Conservation (phyloP, 257 asterid genomes). For the Capsicum rhomboideum region DNA sequence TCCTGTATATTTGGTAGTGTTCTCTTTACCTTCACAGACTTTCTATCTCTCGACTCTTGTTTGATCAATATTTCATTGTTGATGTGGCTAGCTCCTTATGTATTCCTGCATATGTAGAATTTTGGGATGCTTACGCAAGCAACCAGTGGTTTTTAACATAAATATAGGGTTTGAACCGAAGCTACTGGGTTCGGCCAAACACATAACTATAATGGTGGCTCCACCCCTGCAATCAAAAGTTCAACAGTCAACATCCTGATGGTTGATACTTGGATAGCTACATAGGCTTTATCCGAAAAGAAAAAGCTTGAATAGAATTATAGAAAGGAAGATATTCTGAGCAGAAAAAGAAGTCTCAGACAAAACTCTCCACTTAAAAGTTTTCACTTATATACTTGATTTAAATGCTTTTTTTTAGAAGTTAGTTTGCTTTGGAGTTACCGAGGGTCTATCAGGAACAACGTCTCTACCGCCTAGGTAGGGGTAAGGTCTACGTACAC, state of each 20-base stretch:
- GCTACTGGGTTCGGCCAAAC: no score
- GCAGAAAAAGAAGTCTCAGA: background rate
- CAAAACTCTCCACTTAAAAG: background rate
- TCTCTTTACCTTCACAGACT: background rate
- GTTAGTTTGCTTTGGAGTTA: no score
- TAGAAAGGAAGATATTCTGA: background rate
- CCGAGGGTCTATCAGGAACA: background rate
- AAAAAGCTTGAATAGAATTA: background rate
- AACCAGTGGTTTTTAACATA: background rate
- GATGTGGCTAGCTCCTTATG: background rate
- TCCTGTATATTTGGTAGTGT: constrained; percentile 75
- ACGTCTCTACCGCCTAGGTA: background rate
- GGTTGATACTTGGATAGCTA: background rate
- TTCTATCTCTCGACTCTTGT: background rate
- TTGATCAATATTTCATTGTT: background rate
- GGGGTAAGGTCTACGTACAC: background rate
- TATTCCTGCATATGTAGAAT: background rate
- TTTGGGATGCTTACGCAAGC: background rate
- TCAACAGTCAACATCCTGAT: background rate
- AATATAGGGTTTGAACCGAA: no score
- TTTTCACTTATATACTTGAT: background rate
- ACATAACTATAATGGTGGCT: no score
- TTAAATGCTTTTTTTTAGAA: no score
- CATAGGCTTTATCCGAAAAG: background rate
- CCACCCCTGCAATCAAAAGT: background rate